Conservation (phyloP, 495 filamentous ascomycete genomes). For the Penicillium pancosmium region DNA sequence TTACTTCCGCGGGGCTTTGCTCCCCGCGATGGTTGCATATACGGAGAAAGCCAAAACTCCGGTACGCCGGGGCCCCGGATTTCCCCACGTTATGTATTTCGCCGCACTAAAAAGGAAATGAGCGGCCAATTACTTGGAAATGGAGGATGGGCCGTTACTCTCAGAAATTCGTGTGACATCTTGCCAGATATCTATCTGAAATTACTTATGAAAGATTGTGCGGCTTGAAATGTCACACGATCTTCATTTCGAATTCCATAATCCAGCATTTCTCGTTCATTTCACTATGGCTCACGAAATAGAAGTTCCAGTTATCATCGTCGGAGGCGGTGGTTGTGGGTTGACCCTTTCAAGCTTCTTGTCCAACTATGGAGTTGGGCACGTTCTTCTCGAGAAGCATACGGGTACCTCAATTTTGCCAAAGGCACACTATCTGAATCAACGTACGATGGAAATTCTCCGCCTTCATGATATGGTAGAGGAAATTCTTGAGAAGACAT, state of each 20-base stretch:
- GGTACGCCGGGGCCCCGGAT: neutral
- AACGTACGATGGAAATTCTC: neutral
- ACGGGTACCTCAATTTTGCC: neutral
- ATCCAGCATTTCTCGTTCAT: too few species aligned
- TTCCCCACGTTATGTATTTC: neutral
- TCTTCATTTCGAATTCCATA: too few species aligned
- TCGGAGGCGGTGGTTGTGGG: neutral
- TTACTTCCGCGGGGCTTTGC: too few species aligned
- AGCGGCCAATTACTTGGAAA: neutral
- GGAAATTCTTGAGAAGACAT: neutral
- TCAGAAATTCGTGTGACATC: too few species aligned
- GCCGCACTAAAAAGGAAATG: neutral
- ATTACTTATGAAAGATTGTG: too few species aligned
- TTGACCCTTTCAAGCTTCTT: neutral
- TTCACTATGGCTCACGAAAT: neutral
- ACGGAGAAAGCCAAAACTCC: neutral
- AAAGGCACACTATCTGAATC: neutral
- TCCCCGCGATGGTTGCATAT: neutral
- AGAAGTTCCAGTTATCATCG: neutral
- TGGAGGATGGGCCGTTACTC: too few species aligned
- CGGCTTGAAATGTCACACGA: neutral
- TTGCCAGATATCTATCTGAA: too few species aligned
- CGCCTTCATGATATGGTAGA: constrained; percentile 1
- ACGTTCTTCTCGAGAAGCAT: constrained; percentile 3
- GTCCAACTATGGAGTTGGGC: neutral